phyloP scores from a whole-genome alignment of 257 asterid species.

The Ligustrum vulgare region DNA sequence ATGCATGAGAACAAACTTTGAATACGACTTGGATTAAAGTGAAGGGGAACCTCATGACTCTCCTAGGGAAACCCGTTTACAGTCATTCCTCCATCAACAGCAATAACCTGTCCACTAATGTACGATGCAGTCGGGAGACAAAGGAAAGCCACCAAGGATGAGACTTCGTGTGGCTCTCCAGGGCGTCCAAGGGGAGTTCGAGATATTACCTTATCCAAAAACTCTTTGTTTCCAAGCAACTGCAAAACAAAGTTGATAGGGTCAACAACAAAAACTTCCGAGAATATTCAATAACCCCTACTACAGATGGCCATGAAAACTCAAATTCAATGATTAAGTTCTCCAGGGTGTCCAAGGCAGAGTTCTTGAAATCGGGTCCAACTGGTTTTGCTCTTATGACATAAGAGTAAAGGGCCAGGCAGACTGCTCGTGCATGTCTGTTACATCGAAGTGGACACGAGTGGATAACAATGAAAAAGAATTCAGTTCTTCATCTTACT shows the following conservation, averaged over 20 bases:
- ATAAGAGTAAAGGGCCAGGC: too few species aligned
- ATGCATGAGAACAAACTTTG: too few species aligned
- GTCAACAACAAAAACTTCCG: not conserved
- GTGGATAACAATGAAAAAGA: not conserved
- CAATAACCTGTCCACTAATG: constrained; percentile 71
- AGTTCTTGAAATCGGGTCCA: not conserved
- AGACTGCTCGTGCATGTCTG: not conserved
- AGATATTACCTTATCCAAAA: constrained; percentile 50
- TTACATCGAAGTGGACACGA: not conserved
- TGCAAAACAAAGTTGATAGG: constrained; percentile 31
- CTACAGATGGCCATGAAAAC: not conserved
- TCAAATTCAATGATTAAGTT: not conserved
- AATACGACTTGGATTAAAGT: not conserved
- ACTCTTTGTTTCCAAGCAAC: constrained; percentile 67
- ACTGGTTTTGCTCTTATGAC: not conserved
- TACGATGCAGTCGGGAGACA: constrained; percentile 91
- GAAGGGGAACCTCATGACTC: not conserved
- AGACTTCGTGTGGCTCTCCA: constrained; percentile 78
- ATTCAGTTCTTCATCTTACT: not conserved
- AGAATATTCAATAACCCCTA: not conserved
- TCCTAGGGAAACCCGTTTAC: constrained; percentile 58
- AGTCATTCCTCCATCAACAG: constrained; percentile 86
- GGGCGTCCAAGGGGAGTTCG: constrained; percentile 79
- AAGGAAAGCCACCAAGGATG: constrained; percentile 77
- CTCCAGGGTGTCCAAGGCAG: not conserved